Evolutionary conservation across 78 protist genomes (phyloP).

Genomic region (slime mould (Dictyostelium discoideum)): dicty_2.7 NC_007088.5:4706501-4707000

Average conservation of each 20-base stretch:
- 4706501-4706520: slow-evolving; percentile 95
- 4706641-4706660: slow-evolving; percentile 97
- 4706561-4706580: slow-evolving; percentile 99
- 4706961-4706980: slow-evolving; percentile 93
- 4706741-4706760: slow-evolving; percentile 99
- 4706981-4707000: slow-evolving; percentile 89
- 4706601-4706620: slow-evolving; percentile 94
- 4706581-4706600: slow-evolving; percentile 81
- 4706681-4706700: slow-evolving; percentile 95
- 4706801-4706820: slow-evolving; percentile 99
- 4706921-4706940: slow-evolving; percentile 97
- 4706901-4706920: slow-evolving; percentile 93
- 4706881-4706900: slow-evolving; percentile 97
- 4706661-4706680: slow-evolving; percentile 99
- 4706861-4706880: slow-evolving; percentile 98
- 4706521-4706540: slow-evolving; percentile 98
- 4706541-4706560: slow-evolving; percentile 94
- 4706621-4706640: slow-evolving; percentile 98
- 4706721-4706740: slow-evolving; percentile 98
- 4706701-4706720: slow-evolving; percentile 95
- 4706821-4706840: slow-evolving; percentile 99
- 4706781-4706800: slow-evolving; percentile 99
- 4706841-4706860: slow-evolving; percentile 99
- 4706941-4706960: slow-evolving; percentile 98
- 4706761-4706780: slow-evolving; percentile 99